Percentiles rank a stretch among this genome's conserved stretches.
Conservation (phyloP, 2,329 filamentous ascomycete genomes). For the Mariannaea elegans region DNA sequence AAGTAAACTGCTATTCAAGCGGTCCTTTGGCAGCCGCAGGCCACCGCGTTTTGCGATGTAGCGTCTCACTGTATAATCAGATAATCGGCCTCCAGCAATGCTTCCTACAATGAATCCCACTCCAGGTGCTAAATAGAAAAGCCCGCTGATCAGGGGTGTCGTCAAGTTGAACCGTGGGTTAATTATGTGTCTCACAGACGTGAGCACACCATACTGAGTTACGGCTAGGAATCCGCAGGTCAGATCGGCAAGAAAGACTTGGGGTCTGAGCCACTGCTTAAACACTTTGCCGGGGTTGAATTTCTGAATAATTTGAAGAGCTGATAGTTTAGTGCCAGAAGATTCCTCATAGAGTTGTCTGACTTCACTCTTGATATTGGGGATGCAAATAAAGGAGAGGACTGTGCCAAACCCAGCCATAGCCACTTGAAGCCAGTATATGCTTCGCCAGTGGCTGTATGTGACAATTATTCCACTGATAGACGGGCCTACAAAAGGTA, state of each 20-base stretch:
- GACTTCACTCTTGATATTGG: slow-evolving; percentile 19
- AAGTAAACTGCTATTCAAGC: slow-evolving; percentile 6
- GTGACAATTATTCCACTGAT: slow-evolving; percentile 26
- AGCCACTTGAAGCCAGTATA: slow-evolving; percentile 24
- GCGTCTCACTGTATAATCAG: slow-evolving; percentile 12
- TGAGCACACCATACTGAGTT: slow-evolving; percentile 21
- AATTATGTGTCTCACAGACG: slow-evolving; percentile 14
- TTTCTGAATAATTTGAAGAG: neutral
- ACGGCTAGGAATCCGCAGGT: slow-evolving; percentile 23
- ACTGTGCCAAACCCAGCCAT: slow-evolving; percentile 18
- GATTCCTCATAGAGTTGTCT: slow-evolving; percentile 7
- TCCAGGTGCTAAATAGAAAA: slow-evolving; percentile 12
- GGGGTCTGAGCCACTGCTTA: slow-evolving; percentile 8
- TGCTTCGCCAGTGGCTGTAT: slow-evolving; percentile 22
- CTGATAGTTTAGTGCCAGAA: neutral
- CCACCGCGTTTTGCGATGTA: slow-evolving; percentile 8
- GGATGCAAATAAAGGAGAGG: slow-evolving; percentile 25
- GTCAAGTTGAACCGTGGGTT: slow-evolving; percentile 17
- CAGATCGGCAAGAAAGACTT: slow-evolving; percentile 22
- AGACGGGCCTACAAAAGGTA: slow-evolving; percentile 8
- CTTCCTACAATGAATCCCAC: slow-evolving; percentile 15
- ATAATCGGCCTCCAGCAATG: slow-evolving; percentile 8
- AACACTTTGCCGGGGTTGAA: slow-evolving; percentile 23
- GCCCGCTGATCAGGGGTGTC: slow-evolving; percentile 11
- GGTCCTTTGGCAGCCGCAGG: slow-evolving; percentile 13